phyloP scores from a whole-genome alignment of 352 stramenopile species.

The Bremia lactucae region DNA sequence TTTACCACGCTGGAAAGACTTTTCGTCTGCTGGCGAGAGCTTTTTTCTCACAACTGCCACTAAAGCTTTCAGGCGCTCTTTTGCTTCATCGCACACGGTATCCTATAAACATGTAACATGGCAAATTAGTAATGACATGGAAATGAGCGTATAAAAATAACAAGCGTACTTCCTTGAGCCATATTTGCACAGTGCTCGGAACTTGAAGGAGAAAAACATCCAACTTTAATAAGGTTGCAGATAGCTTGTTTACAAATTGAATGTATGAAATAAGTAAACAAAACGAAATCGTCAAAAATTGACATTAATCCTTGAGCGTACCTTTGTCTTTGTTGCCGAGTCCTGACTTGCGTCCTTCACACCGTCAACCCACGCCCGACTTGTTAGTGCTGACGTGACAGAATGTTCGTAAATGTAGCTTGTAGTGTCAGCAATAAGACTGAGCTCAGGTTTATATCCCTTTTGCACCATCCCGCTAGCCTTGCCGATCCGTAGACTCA shows the following conservation, averaged over 20 bases:
- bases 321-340: constrained; percentile 29
- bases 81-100: constrained; percentile 11
- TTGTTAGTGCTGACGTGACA: constrained; percentile 9
- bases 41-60: constrained; percentile 29
- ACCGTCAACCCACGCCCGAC: constrained; percentile 26
- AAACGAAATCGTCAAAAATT: background rate
- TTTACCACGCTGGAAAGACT: constrained; percentile 3
- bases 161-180: constrained; percentile 29
- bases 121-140: too few relatives aligned
- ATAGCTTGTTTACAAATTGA: too few relatives aligned
- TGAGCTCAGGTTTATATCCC: background rate
- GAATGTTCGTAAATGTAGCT: constrained; percentile 18
- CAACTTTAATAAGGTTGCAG: constrained; percentile 45
- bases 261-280: too few relatives aligned
- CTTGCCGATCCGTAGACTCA: constrained; percentile 33
- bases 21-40: constrained; percentile 17
- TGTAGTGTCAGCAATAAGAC: background rate
- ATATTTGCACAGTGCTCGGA: constrained; percentile 23
- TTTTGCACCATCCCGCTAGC: constrained; percentile 18
- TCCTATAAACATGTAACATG: constrained; percentile 13
- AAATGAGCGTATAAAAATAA: background rate
- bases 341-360: constrained; percentile 37
- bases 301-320: constrained; percentile 7
- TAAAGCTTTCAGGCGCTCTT: constrained; percentile 24
- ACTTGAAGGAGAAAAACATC: constrained; percentile 57